phyloP scores from a whole-genome alignment of 306 rosid species.

The Quercus dentata region DNA sequence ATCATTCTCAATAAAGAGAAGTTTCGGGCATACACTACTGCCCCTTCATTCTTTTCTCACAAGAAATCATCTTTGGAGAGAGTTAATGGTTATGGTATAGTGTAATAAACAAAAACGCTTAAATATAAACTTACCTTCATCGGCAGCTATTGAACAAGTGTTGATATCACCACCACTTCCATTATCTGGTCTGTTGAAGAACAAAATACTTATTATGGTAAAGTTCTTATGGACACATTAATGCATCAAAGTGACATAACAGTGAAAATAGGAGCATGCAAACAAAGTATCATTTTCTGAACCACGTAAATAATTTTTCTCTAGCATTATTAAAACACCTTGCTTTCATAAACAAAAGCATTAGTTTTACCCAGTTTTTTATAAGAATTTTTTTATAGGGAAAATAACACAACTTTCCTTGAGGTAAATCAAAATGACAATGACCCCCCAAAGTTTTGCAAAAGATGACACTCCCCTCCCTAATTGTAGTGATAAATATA shows the following conservation, averaged over 20 bases:
- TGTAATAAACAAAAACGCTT: neutral
- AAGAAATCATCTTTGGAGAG: neutral
- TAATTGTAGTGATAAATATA: no score
- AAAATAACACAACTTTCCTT: no score
- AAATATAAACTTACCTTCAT: constrained; percentile 40
- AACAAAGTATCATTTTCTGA: neutral
- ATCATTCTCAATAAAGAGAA: neutral
- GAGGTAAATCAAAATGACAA: no score
- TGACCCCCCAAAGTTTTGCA: no score
- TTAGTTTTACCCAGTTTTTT: neutral
- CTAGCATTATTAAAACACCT: neutral
- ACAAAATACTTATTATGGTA: neutral
- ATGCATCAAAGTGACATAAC: neutral
- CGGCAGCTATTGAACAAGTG: constrained; percentile 30
- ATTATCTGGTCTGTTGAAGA: constrained; percentile 47
- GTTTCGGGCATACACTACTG: neutral
- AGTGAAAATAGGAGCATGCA: neutral
- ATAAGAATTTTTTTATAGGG: no score
- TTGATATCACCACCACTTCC: constrained; percentile 26
- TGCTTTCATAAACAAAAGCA: neutral
- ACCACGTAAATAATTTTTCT: no score
- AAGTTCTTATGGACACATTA: neutral
- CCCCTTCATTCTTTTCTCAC: neutral
- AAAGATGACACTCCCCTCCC: no score
- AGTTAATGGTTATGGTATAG: neutral